Base-by-base conservation (phyloP, 1,139 yeast genomes). In the Saccharomyces hybrid region DNA sequence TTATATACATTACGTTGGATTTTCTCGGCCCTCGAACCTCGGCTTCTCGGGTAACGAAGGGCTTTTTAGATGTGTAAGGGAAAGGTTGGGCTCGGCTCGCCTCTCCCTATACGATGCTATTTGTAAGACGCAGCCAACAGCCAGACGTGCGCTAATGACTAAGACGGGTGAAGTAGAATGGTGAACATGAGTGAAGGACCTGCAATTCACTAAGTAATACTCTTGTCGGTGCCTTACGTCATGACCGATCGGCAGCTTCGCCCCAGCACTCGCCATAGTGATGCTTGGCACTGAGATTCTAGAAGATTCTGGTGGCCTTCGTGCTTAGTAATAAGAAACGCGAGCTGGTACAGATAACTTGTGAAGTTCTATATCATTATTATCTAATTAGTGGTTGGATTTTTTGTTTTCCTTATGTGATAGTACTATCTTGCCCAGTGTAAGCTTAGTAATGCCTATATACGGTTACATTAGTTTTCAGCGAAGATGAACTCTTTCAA, bases 401-500 rank as follows among this genome's bases (percentile, higher is more conserved):
- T 16, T 16, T 38, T 3, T 16, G 24, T 38, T 24, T 24, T 16
- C 5, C 21, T 16, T 38, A 9, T 16, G 19, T 6, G n/a, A 12
- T 16, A 38, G 12, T 9, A 38, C 24, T 38, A 16, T 38, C 44
- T 16, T 38, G 6, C 44, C 12, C 16, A 11, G n/a, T 38, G 19
- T 16, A 38, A 8, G 12, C 12, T 9, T 38, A 16, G 29, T 24
- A 24, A 26, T n/a, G 48, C 11, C 16, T 46, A 51, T 21, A 12
- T 26, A 24, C 44, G 7, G 24, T 12, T 49, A 49, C 11, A 19
- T 32, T 38, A 32, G 9, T 32, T 21, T 47, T 63, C 58, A 53
- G 68, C 75, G 61, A 86, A 76, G 61, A 90, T 84, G 68, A 89
- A 93, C 46, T 77, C 81, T 73, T 83, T 88, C 68, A 93, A 80